A percentile compares a stretch with the other conserved stretches of the same genome.
Conservation (phyloP, 768 basidiomycete genomes). For the Cytidiella melzeri region DNA sequence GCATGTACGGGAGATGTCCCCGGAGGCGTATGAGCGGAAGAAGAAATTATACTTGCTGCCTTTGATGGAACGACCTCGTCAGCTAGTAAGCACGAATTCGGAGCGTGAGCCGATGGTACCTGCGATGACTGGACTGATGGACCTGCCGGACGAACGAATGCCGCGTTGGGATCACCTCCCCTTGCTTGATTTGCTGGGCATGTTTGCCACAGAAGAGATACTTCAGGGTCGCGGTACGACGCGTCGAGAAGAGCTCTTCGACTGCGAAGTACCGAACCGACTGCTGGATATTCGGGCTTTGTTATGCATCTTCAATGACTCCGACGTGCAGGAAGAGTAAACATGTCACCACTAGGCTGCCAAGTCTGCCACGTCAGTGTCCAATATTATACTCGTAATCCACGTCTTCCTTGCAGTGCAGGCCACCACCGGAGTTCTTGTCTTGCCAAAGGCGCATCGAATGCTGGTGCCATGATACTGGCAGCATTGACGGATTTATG, state of each 20-base stretch:
- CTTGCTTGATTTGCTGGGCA: constrained; percentile 49
- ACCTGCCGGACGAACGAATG: constrained; percentile 49
- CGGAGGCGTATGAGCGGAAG: constrained; percentile 43
- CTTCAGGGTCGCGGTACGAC: constrained; percentile 29
- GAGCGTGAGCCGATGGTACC: neutral
- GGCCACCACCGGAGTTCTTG: no score
- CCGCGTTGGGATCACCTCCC: constrained; percentile 55
- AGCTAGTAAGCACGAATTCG: constrained; percentile 10
- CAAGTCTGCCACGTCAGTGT: no score
- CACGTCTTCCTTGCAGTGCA: no score
- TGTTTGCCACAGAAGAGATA: constrained; percentile 29
- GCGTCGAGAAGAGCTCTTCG: constrained; percentile 21
- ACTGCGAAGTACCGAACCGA: constrained; percentile 11
- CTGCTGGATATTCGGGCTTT: constrained; percentile 18
- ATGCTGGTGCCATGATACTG: no score
- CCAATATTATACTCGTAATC: no score
- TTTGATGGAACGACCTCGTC: constrained; percentile 46
- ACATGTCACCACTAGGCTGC: no score
- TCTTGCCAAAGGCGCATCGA: no score
- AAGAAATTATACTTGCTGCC: constrained; percentile 63
- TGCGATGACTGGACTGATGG: constrained; percentile 37
- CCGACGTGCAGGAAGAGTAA: neutral
- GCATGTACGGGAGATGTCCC: constrained; percentile 60
- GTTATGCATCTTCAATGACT: constrained; percentile 10
- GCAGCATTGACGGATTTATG: no score